phyloP scores from a whole-genome alignment of 768 basidiomycete species.

The Amanita phalloides region DNA sequence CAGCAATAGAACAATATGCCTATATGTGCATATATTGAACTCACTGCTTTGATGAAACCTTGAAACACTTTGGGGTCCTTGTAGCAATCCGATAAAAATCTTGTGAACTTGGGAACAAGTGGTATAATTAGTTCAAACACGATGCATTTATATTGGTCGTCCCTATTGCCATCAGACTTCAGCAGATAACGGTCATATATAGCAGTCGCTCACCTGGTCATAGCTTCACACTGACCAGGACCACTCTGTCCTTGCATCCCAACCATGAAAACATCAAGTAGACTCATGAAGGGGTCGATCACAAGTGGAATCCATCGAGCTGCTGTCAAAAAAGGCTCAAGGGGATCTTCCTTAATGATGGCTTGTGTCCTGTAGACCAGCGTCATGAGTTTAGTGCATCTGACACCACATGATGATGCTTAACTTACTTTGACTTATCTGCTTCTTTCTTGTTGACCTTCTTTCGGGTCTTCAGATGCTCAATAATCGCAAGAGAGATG shows the following conservation, averaged over 20 bases:
- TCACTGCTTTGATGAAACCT: neutral
- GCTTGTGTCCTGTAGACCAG: neutral
- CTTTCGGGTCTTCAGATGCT: neutral
- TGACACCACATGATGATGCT: neutral
- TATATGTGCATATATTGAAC: neutral
- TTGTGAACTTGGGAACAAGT: neutral
- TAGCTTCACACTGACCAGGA: neutral
- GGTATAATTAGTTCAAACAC: constrained; percentile 1
- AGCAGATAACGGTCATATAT: neutral
- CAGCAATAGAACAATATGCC: too few species aligned
- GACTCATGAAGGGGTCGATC: neutral
- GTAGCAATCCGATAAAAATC: neutral
- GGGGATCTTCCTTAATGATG: neutral
- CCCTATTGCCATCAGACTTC: neutral
- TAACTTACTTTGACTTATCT: constrained; percentile 1
- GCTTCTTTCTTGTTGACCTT: neutral
- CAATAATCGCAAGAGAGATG: neutral
- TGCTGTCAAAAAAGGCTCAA: neutral
- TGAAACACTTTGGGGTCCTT: neutral
- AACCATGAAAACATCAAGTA: neutral
- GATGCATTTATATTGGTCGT: constrained; percentile 1
- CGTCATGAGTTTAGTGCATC: neutral
- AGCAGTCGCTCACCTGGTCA: neutral
- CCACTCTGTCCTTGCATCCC: neutral
- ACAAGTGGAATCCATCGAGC: constrained; percentile 1